These are phyloP conservation scores for Akanthomyces dipterigenus DNA, from an alignment of 2,329 filamentous ascomycete species.

Conservation along the genomic window DNA sequence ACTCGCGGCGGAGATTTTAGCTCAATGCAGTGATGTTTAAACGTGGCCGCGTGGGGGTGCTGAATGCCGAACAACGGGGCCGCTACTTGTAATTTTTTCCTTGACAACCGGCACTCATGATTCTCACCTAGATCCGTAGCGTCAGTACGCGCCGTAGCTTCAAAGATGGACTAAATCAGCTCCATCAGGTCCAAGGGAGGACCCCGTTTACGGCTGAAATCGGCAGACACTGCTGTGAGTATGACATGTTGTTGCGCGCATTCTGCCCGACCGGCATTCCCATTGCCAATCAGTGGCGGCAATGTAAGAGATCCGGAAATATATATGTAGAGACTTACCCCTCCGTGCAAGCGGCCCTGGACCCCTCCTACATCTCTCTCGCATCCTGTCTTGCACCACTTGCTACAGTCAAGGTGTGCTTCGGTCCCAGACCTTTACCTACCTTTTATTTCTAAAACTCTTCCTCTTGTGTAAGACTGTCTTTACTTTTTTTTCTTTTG, in stretches of 20 bases:
- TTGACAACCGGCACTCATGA: neutral
- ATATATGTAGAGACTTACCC: constrained; percentile 11
- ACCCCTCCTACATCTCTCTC: neutral
- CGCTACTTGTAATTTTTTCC: neutral
- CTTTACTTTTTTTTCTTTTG: neutral
- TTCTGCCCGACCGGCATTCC: neutral
- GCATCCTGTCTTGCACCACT: neutral
- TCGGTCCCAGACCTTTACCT: neutral
- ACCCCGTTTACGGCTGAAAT: constrained; percentile 11
- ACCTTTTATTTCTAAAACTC: neutral
- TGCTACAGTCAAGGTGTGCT: neutral
- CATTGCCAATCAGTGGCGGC: constrained; percentile 4
- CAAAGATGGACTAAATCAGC: neutral
- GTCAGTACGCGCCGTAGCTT: neutral
- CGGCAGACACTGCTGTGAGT: constrained; percentile 1
- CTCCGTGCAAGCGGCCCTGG: neutral
- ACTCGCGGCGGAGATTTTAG: constrained; percentile 1
- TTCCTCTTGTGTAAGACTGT: neutral
- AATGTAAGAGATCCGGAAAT: neutral
- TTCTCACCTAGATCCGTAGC: neutral
- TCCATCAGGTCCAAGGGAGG: constrained; percentile 5
- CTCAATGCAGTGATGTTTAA: neutral
- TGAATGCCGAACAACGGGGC: constrained; percentile 8
- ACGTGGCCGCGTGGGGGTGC: constrained; percentile 9
- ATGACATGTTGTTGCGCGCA: constrained; percentile 4